Evolutionary conservation across 306 rosid genomes (phyloP), one percentile per base, ranked within the genome.

Genomic region (Citrullus colocynthis): DNA sequence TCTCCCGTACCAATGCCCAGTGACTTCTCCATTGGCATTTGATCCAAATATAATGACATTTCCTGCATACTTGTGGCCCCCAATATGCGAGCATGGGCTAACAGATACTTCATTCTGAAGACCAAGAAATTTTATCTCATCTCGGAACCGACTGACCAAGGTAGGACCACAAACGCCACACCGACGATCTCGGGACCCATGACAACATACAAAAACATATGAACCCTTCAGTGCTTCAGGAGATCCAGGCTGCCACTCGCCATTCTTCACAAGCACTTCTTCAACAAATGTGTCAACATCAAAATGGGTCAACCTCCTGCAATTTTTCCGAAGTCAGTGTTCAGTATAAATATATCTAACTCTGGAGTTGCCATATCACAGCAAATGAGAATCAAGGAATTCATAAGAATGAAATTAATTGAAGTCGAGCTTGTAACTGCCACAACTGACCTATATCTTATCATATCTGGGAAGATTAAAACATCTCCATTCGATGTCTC

Each of bases 401-500:
- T 78, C 56, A 32, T 60, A 14, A 28, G 45, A 73, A 73, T 30
- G 77, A 73, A 73, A 39, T 24, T 28, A 73, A 17, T 28, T 7
- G 9, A 71, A 71, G 34, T 24, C 4, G 13, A 71, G 76, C 41
- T 48, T 24, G 76, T 18, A 62, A 60, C 70, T 44, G 54, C 51
- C 16, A 79, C 34, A 81, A 58, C 81, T 81, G 41, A 94, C 98
- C 98, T 90, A 89, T 94, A 94, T 91, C 98, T 83, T 81, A 94
- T 78, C 98, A 91, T 91, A 87, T 94, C 98, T 8, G 98, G 98
- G 70, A 94, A 91, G 70, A 94, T 94, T 80, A 94, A 85, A 75
- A 94, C 95, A 87, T 94, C 98, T 32, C 98, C 98, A 83, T 94
- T 94, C 24, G 98, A 91, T 70, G 96, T 94, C 85, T 94, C 97